These are phyloP conservation scores for Stentor coeruleus DNA, from an alignment of 73 alveolate species.

Conservation along the genomic window DNA sequence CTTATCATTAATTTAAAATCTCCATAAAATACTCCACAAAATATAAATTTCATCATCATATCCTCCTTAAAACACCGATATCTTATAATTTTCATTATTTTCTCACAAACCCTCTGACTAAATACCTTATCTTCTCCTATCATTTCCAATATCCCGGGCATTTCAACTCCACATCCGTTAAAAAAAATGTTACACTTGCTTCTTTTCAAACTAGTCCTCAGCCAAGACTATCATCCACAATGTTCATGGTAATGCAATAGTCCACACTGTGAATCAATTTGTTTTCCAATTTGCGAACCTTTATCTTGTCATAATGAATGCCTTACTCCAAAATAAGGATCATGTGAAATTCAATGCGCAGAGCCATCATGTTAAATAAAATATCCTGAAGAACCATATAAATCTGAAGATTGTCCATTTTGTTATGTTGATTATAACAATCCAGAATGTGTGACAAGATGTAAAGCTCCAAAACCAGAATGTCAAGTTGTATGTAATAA, in stretches of 20 bases:
- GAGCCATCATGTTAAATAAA: neutral
- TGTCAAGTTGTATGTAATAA: neutral
- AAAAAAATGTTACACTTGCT: neutral
- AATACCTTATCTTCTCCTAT: too few species aligned
- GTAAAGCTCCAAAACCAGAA: conserved; percentile 11
- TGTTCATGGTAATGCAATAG: conserved; percentile 14
- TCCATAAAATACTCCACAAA: too few species aligned
- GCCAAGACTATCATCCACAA: conserved; percentile 24
- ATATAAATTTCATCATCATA: too few species aligned
- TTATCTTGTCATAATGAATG: neutral
- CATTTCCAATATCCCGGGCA: too few species aligned
- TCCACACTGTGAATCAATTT: conserved; percentile 4
- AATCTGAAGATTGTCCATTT: neutral
- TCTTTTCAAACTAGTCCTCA: neutral
- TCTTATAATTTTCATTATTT: too few species aligned
- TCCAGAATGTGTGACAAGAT: conserved; percentile 19
- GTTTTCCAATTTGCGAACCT: conserved; percentile 17
- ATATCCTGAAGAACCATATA: conserved; percentile 17
- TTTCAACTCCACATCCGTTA: too few species aligned
- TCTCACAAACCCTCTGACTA: too few species aligned
- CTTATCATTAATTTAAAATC: too few species aligned
- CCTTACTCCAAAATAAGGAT: neutral
- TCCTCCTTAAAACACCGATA: too few species aligned
- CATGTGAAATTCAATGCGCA: conserved; percentile 11
- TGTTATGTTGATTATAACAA: neutral